Evolutionary conservation across 768 basidiomycete genomes (phyloP).

Genomic region (Termitomyces heimii): DNA sequence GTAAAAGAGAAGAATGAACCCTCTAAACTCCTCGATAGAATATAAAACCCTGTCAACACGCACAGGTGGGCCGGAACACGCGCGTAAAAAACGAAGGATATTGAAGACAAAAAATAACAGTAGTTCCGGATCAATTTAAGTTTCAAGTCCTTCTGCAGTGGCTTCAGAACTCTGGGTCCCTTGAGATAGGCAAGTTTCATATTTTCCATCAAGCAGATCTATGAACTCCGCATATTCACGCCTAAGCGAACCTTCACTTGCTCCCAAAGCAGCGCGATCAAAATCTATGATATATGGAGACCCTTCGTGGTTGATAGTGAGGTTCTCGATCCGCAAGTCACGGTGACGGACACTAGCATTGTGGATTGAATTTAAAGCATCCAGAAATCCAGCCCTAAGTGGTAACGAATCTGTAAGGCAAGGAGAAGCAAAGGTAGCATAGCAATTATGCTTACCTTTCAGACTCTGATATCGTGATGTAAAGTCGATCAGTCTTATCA

Average conservation of each 20-base stretch:
- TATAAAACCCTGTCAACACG: constrained; percentile 9
- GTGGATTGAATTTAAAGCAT: not conserved
- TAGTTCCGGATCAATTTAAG: no score
- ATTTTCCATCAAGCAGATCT: not conserved
- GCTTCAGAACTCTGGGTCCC: no score
- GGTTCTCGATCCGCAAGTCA: constrained; percentile 18
- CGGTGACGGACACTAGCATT: not conserved
- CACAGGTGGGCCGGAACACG: not conserved
- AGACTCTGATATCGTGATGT: not conserved
- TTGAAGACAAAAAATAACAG: no score
- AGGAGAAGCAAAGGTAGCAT: no score
- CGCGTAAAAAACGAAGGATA: constrained; percentile 6
- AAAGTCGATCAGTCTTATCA: not conserved
- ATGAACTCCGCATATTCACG: not conserved
- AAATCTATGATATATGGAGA: constrained; percentile 19
- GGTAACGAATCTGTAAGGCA: no score
- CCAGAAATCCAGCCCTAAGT: not conserved
- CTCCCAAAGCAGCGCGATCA: constrained; percentile 9
- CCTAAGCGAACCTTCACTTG: not conserved
- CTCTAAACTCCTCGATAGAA: not conserved
- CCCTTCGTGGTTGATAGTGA: constrained; percentile 12
- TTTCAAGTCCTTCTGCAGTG: no score
- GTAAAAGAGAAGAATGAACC: not conserved
- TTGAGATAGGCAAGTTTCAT: no score
- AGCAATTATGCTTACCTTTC: not conserved